phyloP scores from a whole-genome alignment of 495 filamentous ascomycete genomes.

The Aspergillus nidulans region DNA sequence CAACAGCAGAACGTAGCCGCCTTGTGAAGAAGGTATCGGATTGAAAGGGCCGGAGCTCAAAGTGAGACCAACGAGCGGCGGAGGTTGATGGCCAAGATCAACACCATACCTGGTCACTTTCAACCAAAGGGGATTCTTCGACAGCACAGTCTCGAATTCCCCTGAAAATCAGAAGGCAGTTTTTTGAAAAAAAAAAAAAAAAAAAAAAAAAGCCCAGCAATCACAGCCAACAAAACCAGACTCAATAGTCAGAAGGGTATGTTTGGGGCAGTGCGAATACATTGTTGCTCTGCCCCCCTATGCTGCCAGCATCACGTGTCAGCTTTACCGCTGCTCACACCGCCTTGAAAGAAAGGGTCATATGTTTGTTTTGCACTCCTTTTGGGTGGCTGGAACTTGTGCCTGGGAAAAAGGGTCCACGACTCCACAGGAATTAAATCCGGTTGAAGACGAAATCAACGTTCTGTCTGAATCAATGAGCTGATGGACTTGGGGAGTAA shows the following conservation, averaged over 20 bases:
- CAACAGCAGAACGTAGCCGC: conserved; percentile 8
- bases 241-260: conserved; percentile 10
- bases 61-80: conserved; percentile 33
- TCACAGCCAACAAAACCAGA: conserved; percentile 5
- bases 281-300: conserved; percentile 21
- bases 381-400: not conserved
- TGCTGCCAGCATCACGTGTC: conserved; percentile 24
- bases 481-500: not conserved
- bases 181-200: conserved; percentile 3
- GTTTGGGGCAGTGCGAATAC: conserved; percentile 19
- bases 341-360: conserved; percentile 7
- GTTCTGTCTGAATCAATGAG: not conserved
- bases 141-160: conserved; percentile 1
- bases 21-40: conserved; percentile 17
- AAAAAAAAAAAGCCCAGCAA: conserved; percentile 2
- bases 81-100: conserved; percentile 24
- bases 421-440: not conserved
- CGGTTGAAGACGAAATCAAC: not conserved
- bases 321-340: conserved; percentile 17
- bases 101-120: conserved; percentile 28
- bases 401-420: not conserved
- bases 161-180: conserved; percentile 1
- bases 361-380: conserved; percentile 7
- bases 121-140: conserved; percentile 3
- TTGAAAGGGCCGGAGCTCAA: conserved; percentile 25